Evolutionary conservation across 108 stramenopile species (phyloP).

Genomic region (Fistulifera pelliculosa): DNA sequence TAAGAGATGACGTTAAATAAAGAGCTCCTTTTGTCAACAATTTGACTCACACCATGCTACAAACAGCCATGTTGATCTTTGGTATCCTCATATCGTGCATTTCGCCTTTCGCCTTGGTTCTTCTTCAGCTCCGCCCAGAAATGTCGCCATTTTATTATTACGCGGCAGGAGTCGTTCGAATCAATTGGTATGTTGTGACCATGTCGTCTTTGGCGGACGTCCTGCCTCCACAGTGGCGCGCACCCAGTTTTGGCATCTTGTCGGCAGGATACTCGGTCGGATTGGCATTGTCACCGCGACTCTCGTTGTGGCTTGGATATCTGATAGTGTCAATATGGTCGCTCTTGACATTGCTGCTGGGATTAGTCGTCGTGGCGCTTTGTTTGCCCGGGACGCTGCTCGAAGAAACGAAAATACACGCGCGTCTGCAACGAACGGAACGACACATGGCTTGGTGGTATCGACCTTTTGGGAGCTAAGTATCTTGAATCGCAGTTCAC

Average conservation of each 20-base stretch:
- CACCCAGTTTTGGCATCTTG: constrained; percentile 62
- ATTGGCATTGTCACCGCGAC: constrained; percentile 44
- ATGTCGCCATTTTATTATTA: constrained; percentile 65
- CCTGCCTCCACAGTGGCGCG: constrained; percentile 63
- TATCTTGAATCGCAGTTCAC: constrained; percentile 65
- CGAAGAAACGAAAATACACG: not conserved
- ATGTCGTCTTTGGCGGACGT: constrained; percentile 66
- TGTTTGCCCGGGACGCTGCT: constrained; percentile 66
- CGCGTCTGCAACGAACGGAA: too few species aligned
- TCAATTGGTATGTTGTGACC: constrained; percentile 67
- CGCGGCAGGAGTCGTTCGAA: constrained; percentile 28
- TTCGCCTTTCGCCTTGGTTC: constrained; percentile 39
- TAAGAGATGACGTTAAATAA: too few species aligned
- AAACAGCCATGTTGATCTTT: constrained; percentile 36
- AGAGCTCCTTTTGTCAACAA: too few species aligned
- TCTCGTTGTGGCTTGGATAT: constrained; percentile 49
- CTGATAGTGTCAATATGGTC: constrained; percentile 42
- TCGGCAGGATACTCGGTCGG: constrained; percentile 69
- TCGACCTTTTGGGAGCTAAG: constrained; percentile 58
- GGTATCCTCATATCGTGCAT: constrained; percentile 39
- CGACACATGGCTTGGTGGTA: constrained; percentile 1
- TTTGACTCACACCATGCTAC: too few species aligned
- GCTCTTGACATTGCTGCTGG: constrained; percentile 27
- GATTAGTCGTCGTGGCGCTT: constrained; percentile 34
- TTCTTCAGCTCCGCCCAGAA: constrained; percentile 42